Base-by-base conservation (phyloP, 345 rosid species). In the Salix dunnii region DNA sequence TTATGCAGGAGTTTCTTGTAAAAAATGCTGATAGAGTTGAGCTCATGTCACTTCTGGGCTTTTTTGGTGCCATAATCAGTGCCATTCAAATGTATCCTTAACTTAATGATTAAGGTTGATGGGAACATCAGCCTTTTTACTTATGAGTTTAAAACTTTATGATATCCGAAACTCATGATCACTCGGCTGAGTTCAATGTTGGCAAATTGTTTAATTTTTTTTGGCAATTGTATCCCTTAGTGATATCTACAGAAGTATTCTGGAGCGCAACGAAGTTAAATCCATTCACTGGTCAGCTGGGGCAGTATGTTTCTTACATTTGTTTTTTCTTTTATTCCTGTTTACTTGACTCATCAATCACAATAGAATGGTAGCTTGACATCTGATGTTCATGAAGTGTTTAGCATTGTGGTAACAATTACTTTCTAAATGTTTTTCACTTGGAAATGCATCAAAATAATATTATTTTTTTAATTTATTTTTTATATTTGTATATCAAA, bases 71-170 rank as follows among this genome's bases (percentile, higher is more conserved):
- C 70, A 83, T 91, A 68, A 75, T 91, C 77, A 88, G 92, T 83
- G 97, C 92, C 53, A 81, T 94, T 76, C 99, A 94, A 84, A 90
- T 94, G 98, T 93, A 96, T 96, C 96, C 96, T 91, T 74, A 61
- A 27, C 65, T 77, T 53, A 23, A 49, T 16, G 68, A 30, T 53
- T 35, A 48, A 20, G 36, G 30, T 78, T 73, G 55, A 21, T 82
- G 65, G 60, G 7, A 68, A 4, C 21, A 43, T 30, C 30, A 27
- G 6, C 49, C 68, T 64, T 76, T 70, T 27, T 71, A 27, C 62
- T n/a, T 20, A 8, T 16, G 55, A 33, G 30, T 6, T 11, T 23
- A 2, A 68, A 68, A 75, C 42, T 63, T 60, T 53, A 53, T 40
- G 53, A 36, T 78, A 28, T 25, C n/a, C 28, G 14, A 38, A 35